These are phyloP conservation scores for Ophiostoma triangulosporum DNA, from an alignment of 2,329 filamentous ascomycete genomes.

Conservation along the genomic window DNA sequence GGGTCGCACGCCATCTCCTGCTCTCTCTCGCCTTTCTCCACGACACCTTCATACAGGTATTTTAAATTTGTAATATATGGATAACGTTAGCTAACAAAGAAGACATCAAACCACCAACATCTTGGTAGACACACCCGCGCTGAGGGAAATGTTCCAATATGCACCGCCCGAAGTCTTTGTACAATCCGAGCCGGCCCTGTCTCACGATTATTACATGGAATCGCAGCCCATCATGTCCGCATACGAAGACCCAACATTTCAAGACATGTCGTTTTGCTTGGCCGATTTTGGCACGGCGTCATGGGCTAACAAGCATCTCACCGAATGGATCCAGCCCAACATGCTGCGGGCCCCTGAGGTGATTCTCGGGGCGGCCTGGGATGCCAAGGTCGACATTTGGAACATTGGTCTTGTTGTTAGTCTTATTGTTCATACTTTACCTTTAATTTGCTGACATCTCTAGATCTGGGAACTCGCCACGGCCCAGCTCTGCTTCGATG, in stretches of 20 bases:
- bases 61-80: too few relatives aligned
- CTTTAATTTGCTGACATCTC: too few relatives aligned
- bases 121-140: background rate
- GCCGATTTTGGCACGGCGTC: conserved; percentile 6
- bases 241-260: background rate
- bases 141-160: conserved; percentile 2
- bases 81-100: too few relatives aligned
- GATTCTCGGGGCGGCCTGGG: conserved; percentile 1
- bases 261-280: background rate
- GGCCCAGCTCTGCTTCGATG: conserved; percentile 7
- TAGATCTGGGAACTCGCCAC: conserved; percentile 4
- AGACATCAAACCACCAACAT: conserved; percentile 7
- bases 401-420: conserved; percentile 3
- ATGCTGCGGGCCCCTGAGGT: conserved; percentile 5
- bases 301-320: background rate
- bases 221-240: background rate
- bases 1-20: background rate
- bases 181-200: background rate
- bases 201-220: conserved; percentile 1
- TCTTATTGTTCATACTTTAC: too few relatives aligned
- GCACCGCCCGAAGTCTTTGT: background rate
- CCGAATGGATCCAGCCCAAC: conserved; percentile 7
- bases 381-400: conserved; percentile 5
- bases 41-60: conserved; percentile 3
- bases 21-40: conserved; percentile 5